phyloP scores from a whole-genome alignment of 371 early-diverging fungal species.

The Lichtheimia corymbifera region DNA sequence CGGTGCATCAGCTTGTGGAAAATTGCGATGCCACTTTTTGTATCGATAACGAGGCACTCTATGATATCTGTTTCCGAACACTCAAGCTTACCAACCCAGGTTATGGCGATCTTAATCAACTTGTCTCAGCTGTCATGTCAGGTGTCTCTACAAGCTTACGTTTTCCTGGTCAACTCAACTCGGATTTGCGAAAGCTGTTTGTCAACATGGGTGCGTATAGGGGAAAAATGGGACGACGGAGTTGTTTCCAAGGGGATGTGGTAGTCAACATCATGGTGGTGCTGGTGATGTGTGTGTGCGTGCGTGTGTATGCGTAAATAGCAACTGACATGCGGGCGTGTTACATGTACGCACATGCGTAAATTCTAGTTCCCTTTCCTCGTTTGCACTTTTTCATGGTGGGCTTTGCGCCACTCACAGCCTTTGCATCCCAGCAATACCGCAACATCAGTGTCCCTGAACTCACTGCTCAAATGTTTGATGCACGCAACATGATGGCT shows the following conservation, averaged over 20 bases:
- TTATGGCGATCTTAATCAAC: constrained; percentile 80
- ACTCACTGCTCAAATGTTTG: constrained; percentile 97
- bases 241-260: too few species aligned
- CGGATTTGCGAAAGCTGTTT: constrained; percentile 96
- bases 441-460: constrained; percentile 91
- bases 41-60: constrained; percentile 98
- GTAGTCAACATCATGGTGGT: too few species aligned
- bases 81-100: constrained; percentile 79
- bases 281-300: background rate
- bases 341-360: too few species aligned
- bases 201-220: constrained; percentile 61
- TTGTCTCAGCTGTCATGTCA: constrained; percentile 87
- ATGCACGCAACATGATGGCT: constrained; percentile 98
- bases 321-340: background rate
- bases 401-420: constrained; percentile 91
- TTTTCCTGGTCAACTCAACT: constrained; percentile 99
- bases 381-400: constrained; percentile 89
- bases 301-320: background rate
- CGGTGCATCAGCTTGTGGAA: constrained; percentile 87
- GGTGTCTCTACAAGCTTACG: constrained; percentile 97
- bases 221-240: too few species aligned
- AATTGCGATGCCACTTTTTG: constrained; percentile 97
- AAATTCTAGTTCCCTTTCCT: constrained; percentile 90
- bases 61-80: constrained; percentile 87
- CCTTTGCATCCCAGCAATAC: constrained; percentile 87